Percentiles rank a stretch among this genome's conserved stretches.
Conservation (phyloP, 2,329 filamentous ascomycete species). For the Trichoderma atrobrunneum region DNA sequence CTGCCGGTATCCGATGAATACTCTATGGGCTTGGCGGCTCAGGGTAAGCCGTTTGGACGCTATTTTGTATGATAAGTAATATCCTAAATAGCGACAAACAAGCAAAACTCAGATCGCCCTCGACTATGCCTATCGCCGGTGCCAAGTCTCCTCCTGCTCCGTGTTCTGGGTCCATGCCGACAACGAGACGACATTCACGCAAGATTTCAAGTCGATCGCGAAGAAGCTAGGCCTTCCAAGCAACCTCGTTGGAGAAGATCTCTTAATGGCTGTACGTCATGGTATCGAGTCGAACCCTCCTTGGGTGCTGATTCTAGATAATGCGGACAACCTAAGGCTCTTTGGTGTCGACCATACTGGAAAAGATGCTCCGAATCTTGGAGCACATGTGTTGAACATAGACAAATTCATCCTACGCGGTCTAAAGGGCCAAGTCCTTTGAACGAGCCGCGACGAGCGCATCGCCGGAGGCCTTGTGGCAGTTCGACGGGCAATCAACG, state of each 20-base stretch:
- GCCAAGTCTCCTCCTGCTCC: slow-evolving; percentile 25
- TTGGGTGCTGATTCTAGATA: slow-evolving; percentile 36
- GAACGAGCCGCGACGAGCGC: slow-evolving; percentile 33
- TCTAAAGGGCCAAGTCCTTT: slow-evolving; percentile 29
- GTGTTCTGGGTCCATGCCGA: slow-evolving; percentile 41
- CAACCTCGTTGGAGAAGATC: slow-evolving; percentile 23
- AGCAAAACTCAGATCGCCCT: slow-evolving; percentile 41
- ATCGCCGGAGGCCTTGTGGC: slow-evolving; percentile 27
- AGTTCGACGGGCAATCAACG: slow-evolving; percentile 23
- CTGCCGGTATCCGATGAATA: neutral
- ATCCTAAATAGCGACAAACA: neutral
- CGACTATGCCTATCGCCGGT: slow-evolving; percentile 33
- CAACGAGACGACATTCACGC: slow-evolving; percentile 30
- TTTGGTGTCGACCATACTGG: slow-evolving; percentile 24
- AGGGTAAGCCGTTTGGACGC: neutral
- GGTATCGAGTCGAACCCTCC: slow-evolving; percentile 20
- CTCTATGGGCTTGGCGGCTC: slow-evolving; percentile 7
- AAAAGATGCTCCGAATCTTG: neutral
- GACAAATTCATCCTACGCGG: slow-evolving; percentile 27
- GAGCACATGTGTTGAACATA: neutral
- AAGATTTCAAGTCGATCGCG: slow-evolving; percentile 33
- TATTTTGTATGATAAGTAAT: too few species aligned
- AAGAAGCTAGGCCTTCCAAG: slow-evolving; percentile 23
- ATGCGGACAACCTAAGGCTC: slow-evolving; percentile 32
- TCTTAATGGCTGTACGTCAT: slow-evolving; percentile 23